These are phyloP conservation scores for Talaromyces piceae DNA, from an alignment of 2,329 filamentous ascomycete species.

Conservation along the genomic window DNA sequence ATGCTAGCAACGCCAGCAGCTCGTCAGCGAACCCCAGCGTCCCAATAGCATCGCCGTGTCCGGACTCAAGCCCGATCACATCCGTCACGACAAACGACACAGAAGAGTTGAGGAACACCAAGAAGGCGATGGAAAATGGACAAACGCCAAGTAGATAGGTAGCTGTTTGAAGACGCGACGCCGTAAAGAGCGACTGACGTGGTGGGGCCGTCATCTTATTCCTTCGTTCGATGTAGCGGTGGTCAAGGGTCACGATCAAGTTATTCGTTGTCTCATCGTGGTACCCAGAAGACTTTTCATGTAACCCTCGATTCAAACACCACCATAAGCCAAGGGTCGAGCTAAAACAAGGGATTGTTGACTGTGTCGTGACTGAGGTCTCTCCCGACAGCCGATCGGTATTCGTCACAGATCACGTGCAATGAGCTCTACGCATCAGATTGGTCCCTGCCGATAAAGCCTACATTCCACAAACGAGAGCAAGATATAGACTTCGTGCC, in stretches of 20 bases:
- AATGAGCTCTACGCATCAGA: neutral
- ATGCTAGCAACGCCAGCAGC: slow-evolving; percentile 41
- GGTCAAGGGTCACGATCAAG: neutral
- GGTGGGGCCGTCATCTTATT: slow-evolving; percentile 20
- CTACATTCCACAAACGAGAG: neutral
- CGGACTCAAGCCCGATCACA: slow-evolving; percentile 48
- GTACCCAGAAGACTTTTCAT: neutral
- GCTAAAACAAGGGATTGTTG: neutral
- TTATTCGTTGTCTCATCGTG: neutral
- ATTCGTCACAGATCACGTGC: neutral
- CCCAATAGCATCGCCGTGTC: slow-evolving; percentile 55
- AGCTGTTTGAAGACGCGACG: slow-evolving; percentile 48
- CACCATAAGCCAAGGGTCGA: neutral
- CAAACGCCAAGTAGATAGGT: slow-evolving; percentile 57
- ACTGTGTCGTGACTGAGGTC: neutral
- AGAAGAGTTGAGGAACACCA: slow-evolving; percentile 59
- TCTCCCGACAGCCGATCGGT: neutral
- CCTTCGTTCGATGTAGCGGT: neutral
- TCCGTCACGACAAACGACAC: slow-evolving; percentile 60
- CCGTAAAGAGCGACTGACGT: slow-evolving; percentile 43
- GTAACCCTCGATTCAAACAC: neutral
- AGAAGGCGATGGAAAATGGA: slow-evolving; percentile 58
- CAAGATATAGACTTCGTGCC: no score
- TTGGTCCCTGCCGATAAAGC: neutral
- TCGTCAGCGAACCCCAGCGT: slow-evolving; percentile 45